Conservation (phyloP, 1,139 yeast genomes). For the Geotrichum macrosporum region DNA sequence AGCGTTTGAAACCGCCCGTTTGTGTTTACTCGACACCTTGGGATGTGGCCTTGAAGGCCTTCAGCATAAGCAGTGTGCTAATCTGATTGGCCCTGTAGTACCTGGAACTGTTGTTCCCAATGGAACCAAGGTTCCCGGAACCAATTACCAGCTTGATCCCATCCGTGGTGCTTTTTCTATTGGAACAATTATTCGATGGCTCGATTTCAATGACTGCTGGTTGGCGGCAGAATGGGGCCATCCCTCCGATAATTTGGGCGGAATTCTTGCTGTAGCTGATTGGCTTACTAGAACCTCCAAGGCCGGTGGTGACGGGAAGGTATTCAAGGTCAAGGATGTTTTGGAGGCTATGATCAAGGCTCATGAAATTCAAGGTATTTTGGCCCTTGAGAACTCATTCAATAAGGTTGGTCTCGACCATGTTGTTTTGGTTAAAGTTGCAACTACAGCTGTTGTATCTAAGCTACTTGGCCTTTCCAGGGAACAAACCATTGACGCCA, state of each 20-base stretch:
- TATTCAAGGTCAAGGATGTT: constrained; percentile 48
- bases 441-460: constrained; percentile 57
- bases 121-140: constrained; percentile 53
- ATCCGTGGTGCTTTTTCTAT: constrained; percentile 54
- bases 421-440: constrained; percentile 56
- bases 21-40: constrained; percentile 52
- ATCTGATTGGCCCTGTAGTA: constrained; percentile 51
- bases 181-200: constrained; percentile 56
- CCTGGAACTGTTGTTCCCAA: constrained; percentile 53
- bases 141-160: constrained; percentile 49
- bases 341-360: constrained; percentile 56
- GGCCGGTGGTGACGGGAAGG: constrained; percentile 41
- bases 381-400: constrained; percentile 56
- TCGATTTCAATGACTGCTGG: constrained; percentile 61
- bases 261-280: constrained; percentile 55
- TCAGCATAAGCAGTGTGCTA: constrained; percentile 48
- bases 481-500: constrained; percentile 51
- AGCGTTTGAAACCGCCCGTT: constrained; percentile 51
- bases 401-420: constrained; percentile 59
- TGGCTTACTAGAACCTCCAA: constrained; percentile 48
- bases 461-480: constrained; percentile 48
- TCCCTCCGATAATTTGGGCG: constrained; percentile 58
- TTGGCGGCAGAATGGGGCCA: constrained; percentile 66
- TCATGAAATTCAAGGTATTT: constrained; percentile 56
- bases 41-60: constrained; percentile 62